Base-by-base conservation (phyloP, 108 stramenopile species). In the Nitzschia putrida region DNA sequence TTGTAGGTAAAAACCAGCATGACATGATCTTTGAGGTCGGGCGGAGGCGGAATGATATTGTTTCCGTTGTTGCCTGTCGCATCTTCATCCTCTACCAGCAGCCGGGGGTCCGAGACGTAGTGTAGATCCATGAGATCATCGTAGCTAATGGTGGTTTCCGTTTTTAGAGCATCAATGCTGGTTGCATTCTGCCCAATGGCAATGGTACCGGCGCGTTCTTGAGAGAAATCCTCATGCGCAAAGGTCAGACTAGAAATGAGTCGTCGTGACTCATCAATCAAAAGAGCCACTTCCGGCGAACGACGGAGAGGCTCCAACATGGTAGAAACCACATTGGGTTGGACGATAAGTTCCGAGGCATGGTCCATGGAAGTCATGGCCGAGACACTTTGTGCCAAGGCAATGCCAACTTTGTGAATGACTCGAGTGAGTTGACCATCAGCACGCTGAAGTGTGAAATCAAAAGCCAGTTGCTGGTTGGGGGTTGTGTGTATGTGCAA, bases 71-170 rank as follows among this genome's bases (percentile, higher is more conserved):
- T 34, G 1, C 29, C 29, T 3, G 29, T 3, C 1, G 29, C 4
- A 34, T 34, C 29, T 34, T 34, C 29, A 4, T 34, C 29, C 29
- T 34, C 3, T 34, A 34, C 29, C 3, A 34, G 29, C 16, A 14
- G 39, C 40, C 72, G 49, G 23, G 21, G 69, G 50, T 12, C 52
- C 55, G 37, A 85, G 77, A 72, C 84, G 76, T 67, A 94, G 53
- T 85, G 67, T 65, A 85, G 84, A 23, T 91, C 93, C 39, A 86
- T 77, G 41, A 94, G 77, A 14, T 94, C 90, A 44, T 91, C 88
- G 22, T 69, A 79, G 8, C 79, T 69, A 20, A 82, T 80, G 53
- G 83, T 86, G 16, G 93, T 91, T 71, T 94, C 93, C 0, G 89
- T 94, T 44, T 88, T 91, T 20, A 94, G 69, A 10, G 61, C 39